Evolutionary conservation across 2,329 filamentous ascomycete species (phyloP).

Genomic region (Epicoccum sorghinum): DNA sequence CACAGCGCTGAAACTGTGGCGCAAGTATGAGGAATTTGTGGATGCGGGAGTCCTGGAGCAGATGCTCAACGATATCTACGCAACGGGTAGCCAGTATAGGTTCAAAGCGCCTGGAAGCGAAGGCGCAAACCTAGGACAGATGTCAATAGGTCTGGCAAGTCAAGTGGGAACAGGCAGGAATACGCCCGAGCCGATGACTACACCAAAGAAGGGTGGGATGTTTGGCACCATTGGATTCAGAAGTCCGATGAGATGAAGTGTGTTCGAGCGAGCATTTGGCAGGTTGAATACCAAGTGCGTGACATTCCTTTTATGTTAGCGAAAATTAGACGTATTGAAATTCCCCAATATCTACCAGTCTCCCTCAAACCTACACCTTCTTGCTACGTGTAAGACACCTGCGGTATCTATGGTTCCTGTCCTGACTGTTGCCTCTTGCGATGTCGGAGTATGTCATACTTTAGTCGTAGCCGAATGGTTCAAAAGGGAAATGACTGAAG

Average conservation of each 20-base stretch:
- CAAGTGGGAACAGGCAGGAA: constrained; percentile 50
- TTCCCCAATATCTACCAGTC: neutral
- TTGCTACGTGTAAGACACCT: neutral
- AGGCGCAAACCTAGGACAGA: constrained; percentile 8
- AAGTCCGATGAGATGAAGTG: constrained; percentile 37
- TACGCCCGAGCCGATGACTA: constrained; percentile 62
- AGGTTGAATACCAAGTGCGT: constrained; percentile 2
- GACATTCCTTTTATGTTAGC: neutral
- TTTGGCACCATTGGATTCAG: constrained; percentile 47
- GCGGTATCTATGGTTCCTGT: no score
- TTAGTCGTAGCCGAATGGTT: no score
- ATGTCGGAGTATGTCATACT: no score
- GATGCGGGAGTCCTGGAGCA: constrained; percentile 83
- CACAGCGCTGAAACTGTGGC: constrained; percentile 86
- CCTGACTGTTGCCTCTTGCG: no score
- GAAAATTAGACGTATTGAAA: neutral
- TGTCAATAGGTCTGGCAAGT: constrained; percentile 16
- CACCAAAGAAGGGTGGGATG: constrained; percentile 53
- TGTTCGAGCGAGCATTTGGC: neutral
- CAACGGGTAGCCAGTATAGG: constrained; percentile 62
- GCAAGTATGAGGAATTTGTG: constrained; percentile 87
- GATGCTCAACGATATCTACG: constrained; percentile 87
- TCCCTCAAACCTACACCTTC: neutral
- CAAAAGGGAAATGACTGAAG: no score
- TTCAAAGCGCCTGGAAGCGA: constrained; percentile 45